phyloP scores from a whole-genome alignment of 495 filamentous ascomycete species.

The Aspergillus homomorphus region DNA sequence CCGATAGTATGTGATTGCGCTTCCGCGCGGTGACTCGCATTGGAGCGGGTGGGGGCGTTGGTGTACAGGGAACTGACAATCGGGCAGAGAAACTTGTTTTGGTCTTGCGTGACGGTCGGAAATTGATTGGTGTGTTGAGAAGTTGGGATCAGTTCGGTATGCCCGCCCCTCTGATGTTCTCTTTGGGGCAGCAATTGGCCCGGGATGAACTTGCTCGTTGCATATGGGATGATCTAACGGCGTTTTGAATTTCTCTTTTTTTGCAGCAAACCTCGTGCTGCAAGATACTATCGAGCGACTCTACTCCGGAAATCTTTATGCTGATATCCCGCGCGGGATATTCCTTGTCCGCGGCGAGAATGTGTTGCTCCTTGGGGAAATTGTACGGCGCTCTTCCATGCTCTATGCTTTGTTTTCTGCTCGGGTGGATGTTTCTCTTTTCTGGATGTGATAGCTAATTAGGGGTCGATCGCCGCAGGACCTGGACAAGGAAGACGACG shows the following conservation, averaged over 20 bases:
- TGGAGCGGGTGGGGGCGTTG: background rate
- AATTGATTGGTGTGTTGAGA: constrained; percentile 85
- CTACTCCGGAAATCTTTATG: constrained; percentile 70
- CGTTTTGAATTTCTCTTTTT: constrained; percentile 7
- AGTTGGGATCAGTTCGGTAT: constrained; percentile 98
- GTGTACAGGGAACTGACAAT: background rate
- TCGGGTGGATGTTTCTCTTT: background rate
- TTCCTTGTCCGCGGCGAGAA: constrained; percentile 94
- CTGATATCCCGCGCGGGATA: constrained; percentile 75
- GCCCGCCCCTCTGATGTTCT: constrained; percentile 24
- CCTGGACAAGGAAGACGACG: constrained; percentile 88
- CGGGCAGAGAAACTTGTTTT: constrained; percentile 83
- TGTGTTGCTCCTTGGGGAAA: constrained; percentile 85
- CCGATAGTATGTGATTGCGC: constrained; percentile 68
- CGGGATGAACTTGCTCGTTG: too few relatives aligned
- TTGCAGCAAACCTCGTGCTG: constrained; percentile 83
- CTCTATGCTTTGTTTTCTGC: background rate
- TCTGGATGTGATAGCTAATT: constrained; percentile 4
- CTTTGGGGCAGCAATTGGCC: background rate
- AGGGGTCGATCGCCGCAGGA: constrained; percentile 50
- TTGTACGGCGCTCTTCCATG: constrained; percentile 48
- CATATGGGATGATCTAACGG: constrained; percentile 14
- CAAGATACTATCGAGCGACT: constrained; percentile 87
- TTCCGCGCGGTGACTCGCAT: background rate
- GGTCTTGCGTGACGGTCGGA: constrained; percentile 85